Percentiles rank a stretch among this genome's conserved stretches.
These are phyloP conservation scores for Chytriomyces confervae DNA, from an alignment of 192 early-diverging fungal species.

Conservation along the genomic window DNA sequence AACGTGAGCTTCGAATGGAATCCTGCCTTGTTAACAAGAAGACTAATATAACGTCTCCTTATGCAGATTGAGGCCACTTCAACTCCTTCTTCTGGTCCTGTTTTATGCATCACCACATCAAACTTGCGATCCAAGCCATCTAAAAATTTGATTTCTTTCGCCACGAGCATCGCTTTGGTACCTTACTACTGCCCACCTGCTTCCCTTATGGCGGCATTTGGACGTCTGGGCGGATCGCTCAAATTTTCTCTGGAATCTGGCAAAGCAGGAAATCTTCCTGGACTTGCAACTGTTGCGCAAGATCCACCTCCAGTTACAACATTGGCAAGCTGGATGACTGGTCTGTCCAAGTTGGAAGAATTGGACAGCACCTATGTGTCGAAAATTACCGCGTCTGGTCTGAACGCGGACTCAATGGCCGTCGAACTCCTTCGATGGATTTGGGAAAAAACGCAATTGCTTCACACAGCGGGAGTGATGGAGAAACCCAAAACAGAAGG, in stretches of 20 bases:
- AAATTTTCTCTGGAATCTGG: constrained; percentile 7
- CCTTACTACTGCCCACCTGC: constrained; percentile 34
- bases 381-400: not conserved
- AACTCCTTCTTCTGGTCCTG: constrained; percentile 12
- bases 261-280: not conserved
- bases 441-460: constrained; percentile 8
- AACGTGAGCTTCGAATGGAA: constrained; percentile 1
- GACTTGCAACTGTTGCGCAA: constrained; percentile 31
- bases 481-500: not conserved
- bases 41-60: not conserved
- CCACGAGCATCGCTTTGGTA: not conserved
- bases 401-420: constrained; percentile 8
- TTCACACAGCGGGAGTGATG: not conserved
- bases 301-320: constrained; percentile 5
- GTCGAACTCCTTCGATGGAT: constrained; percentile 33
- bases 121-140: constrained; percentile 13
- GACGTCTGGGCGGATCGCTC: not conserved
- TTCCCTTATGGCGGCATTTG: constrained; percentile 26
- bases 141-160: constrained; percentile 12
- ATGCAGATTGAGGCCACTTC: constrained; percentile 17
- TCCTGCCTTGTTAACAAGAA: not conserved
- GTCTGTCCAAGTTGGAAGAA: constrained; percentile 17
- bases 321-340: constrained; percentile 13
- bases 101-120: constrained; percentile 25
- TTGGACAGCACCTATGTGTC: constrained; percentile 21